Conservation (phyloP, 2,329 filamentous ascomycete genomes). For the Acarospora socialis region DNA sequence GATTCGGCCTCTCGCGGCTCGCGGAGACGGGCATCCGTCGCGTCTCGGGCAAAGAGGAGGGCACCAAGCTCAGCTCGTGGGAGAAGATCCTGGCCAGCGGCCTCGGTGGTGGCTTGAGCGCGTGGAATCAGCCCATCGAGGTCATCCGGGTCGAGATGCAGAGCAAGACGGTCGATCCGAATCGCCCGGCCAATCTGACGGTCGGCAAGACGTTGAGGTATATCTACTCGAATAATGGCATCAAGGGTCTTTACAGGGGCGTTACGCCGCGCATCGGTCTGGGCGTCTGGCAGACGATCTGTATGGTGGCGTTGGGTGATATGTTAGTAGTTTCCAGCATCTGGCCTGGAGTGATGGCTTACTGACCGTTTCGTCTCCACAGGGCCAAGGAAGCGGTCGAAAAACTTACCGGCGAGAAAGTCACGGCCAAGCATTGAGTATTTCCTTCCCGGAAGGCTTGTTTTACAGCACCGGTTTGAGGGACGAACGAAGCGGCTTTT, state of each 20-base stretch:
- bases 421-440: conserved; percentile 50
- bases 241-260: conserved; percentile 89
- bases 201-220: conserved; percentile 70
- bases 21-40: conserved; percentile 79
- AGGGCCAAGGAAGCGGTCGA: conserved; percentile 53
- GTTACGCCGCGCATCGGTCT: conserved; percentile 88
- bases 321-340: conserved; percentile 63
- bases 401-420: conserved; percentile 48
- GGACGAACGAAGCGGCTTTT: too few species aligned
- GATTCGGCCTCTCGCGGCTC: conserved; percentile 85
- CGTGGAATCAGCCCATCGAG: conserved; percentile 99
- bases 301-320: conserved; percentile 98
- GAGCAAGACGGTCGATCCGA: conserved; percentile 95
- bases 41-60: conserved; percentile 61
- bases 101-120: conserved; percentile 83
- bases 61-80: conserved; percentile 58
- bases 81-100: conserved; percentile 85
- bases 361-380: conserved; percentile 18
- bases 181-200: conserved; percentile 97
- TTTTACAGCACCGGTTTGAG: too few species aligned
- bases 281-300: conserved; percentile 97
- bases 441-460: too few species aligned
- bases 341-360: too few species aligned
- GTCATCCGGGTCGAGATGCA: conserved; percentile 99
- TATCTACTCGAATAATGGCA: conserved; percentile 78